Evolutionary conservation across 495 filamentous ascomycete species (phyloP).

Genomic region (Hyphodiscus hymeniophilus): DNA sequence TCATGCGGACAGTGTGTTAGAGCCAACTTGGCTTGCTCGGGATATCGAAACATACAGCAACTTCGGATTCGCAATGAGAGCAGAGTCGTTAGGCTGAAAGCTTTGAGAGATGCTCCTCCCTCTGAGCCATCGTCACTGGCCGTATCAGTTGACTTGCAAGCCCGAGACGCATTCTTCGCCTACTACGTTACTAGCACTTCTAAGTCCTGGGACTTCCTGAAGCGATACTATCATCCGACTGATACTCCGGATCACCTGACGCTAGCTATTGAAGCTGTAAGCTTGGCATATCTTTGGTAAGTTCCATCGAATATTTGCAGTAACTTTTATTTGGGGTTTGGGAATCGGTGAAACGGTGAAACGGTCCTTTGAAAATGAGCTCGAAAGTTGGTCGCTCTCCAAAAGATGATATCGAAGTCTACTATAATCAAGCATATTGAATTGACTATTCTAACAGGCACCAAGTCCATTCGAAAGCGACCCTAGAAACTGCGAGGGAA

Average conservation of each 20-base stretch:
- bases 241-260: constrained; percentile 1
- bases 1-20: constrained; percentile 48
- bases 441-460: no score
- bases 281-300: constrained; percentile 10
- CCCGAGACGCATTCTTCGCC: constrained; percentile 5
- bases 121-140: not conserved
- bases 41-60: constrained; percentile 52
- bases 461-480: constrained; percentile 2
- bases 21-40: constrained; percentile 51
- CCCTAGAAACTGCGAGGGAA: not conserved
- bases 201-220: constrained; percentile 5
- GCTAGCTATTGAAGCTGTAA: constrained; percentile 4
- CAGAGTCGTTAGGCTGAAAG: constrained; percentile 28
- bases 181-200: constrained; percentile 5
- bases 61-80: constrained; percentile 59
- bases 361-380: no score
- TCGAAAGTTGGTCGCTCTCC: no score
- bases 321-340: no score
- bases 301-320: no score
- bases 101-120: not conserved
- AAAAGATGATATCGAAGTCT: no score
- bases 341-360: no score
- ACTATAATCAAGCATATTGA: no score
- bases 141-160: constrained; percentile 4
- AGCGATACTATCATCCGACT: constrained; percentile 1